These are phyloP conservation scores for Leccinum variabile DNA, from an alignment of 1,284 basidiomycete species.

Conservation along the genomic window DNA sequence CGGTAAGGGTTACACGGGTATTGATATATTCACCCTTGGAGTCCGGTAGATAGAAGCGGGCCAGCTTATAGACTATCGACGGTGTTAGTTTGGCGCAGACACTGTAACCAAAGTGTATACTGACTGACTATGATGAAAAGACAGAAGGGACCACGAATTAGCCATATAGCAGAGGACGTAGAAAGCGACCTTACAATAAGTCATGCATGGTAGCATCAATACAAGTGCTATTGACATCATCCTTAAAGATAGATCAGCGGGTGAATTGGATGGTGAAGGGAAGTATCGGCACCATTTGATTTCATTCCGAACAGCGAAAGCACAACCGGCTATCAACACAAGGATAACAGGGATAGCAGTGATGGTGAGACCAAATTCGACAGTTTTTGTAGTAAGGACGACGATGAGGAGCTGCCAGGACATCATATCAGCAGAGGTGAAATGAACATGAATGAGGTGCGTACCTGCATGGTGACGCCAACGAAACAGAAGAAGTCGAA, in stretches of 20 bases:
- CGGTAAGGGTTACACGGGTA: conserved; percentile 72
- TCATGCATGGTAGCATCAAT: conserved; percentile 73
- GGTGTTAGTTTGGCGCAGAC: conserved; percentile 8
- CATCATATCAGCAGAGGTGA: background rate
- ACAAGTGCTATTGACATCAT: conserved; percentile 67
- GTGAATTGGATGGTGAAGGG: background rate
- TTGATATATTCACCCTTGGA: conserved; percentile 57
- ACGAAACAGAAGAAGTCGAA: conserved; percentile 86
- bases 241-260: conserved; percentile 31
- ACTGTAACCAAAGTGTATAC: conserved; percentile 3
- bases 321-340: conserved; percentile 61
- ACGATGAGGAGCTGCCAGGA: conserved; percentile 64
- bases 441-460: conserved; percentile 11
- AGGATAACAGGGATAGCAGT: conserved; percentile 83
- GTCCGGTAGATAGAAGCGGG: conserved; percentile 68
- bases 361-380: conserved; percentile 79
- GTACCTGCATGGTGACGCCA: conserved; percentile 83
- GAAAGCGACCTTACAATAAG: conserved; percentile 57
- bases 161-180: conserved; percentile 14
- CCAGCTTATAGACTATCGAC: conserved; percentile 70
- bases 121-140: conserved; percentile 40
- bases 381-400: conserved; percentile 59
- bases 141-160: conserved; percentile 7
- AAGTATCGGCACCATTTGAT: conserved; percentile 61
- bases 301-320: conserved; percentile 72